Evolutionary conservation across 2,329 filamentous ascomycete genomes (phyloP), one percentile per base, ranked within the genome.

Genomic region (Fusarium albidum): DNA sequence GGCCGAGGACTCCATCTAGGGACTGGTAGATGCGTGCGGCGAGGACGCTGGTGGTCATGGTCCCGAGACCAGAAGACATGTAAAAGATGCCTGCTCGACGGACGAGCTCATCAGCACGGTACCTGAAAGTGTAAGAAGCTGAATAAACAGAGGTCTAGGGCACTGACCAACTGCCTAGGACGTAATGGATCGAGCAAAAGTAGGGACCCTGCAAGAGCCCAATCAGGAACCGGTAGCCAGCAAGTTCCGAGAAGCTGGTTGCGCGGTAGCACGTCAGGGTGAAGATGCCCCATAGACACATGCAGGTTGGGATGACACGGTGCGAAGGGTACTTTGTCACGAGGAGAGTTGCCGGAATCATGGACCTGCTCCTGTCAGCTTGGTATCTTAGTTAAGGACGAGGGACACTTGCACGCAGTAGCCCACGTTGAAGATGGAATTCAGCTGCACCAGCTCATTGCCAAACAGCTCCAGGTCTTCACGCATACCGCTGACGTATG

Each of bases 281-380:
- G 55, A 85, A 81, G 15, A 84, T 68, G 0, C 81, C 81, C 82
- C 83, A 85, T 6, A 72, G 66, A 3, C 83, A 59, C 50, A 84
- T 80, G 58, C 83, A 71, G 9, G 74, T 72, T 0, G 82, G 82
- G n/a, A 83, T 76, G 0, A 80, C 63, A 68, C 75, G 82, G 51
- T 76, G 74, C 73, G 83, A 79, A 3, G 79, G 71, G 8, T 71
- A 46, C 34, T 68, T 64, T 26, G 74, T 78, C 57, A 82, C 79
- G 1, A 83, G 67, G 4, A 47, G 26, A 11, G 44, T 47, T 4
- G 44, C 44, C 3, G 44, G 44, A 13, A 47, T 47, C 44, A 47
- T 47, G 15, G 44, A 47, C 10, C 44, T 47, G 12, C 10, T 27
- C 8, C 9, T 9, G 11, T 44, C 29, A 44, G 41, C 17, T 9